Conservation (phyloP, 257 asterid species). For the Solanum etuberosum region DNA sequence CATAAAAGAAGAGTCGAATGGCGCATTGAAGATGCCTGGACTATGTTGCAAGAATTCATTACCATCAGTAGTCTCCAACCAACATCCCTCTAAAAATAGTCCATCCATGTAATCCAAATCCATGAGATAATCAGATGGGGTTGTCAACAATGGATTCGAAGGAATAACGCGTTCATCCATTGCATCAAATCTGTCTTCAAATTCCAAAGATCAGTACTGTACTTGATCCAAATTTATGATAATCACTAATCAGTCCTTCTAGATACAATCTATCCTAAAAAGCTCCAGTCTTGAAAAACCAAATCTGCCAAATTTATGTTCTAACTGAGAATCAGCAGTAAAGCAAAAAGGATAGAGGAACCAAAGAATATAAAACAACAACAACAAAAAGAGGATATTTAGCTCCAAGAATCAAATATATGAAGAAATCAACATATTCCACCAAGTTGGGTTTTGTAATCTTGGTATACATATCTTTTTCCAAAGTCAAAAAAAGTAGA, state of each 20-base stretch:
- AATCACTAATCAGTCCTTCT: background rate
- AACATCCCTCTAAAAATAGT: slow-evolving; percentile 61
- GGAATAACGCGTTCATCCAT: slow-evolving; percentile 63
- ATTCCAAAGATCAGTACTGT: background rate
- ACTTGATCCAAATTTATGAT: slow-evolving; percentile 4
- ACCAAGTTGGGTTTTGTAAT: slow-evolving; percentile 20
- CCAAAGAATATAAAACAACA: background rate
- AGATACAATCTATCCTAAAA: background rate
- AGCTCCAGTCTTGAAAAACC: background rate
- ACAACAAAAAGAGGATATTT: slow-evolving; percentile 13
- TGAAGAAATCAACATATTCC: slow-evolving; percentile 14
- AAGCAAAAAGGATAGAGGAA: background rate
- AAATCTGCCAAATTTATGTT: slow-evolving; percentile 14
- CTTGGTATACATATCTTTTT: background rate
- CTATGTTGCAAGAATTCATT: slow-evolving; percentile 42
- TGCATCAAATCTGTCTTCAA: slow-evolving; percentile 9
- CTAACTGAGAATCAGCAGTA: background rate
- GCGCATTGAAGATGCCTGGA: slow-evolving; percentile 32
- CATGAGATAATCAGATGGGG: slow-evolving; percentile 43
- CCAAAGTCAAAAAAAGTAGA: background rate
- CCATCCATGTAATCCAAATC: slow-evolving; percentile 87
- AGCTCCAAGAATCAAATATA: slow-evolving; percentile 10
- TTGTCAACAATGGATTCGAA: slow-evolving; percentile 17
- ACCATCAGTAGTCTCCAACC: slow-evolving; percentile 67
- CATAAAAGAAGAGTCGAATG: slow-evolving; percentile 48